Conservation (phyloP, 23 red algal genomes). For the Gracilaria gracilis region DNA sequence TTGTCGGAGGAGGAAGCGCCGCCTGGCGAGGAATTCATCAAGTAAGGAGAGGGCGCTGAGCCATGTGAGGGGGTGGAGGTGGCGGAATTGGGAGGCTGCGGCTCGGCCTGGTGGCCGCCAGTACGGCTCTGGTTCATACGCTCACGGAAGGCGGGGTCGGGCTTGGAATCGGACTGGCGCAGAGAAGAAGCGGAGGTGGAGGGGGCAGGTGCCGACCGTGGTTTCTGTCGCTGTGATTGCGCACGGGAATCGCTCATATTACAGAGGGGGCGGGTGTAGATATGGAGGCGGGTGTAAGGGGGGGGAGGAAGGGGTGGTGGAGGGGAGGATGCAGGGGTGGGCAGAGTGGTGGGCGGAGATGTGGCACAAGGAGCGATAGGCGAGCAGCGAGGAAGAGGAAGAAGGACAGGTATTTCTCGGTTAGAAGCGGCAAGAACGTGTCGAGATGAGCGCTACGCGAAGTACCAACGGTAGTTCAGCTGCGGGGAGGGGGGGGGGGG, state of each 20-base stretch:
- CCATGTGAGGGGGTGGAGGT: not conserved
- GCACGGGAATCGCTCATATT: not conserved
- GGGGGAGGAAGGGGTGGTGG: not conserved
- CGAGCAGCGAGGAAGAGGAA: not conserved
- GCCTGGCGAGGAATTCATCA: not conserved
- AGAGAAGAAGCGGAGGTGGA: not conserved
- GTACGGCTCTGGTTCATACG: constrained; percentile 54
- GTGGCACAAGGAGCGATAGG: too few relatives aligned
- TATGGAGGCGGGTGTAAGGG: not conserved
- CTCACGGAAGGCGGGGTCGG: not conserved
- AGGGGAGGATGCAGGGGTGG: not conserved
- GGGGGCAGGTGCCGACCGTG: not conserved
- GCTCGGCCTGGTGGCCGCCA: constrained; percentile 50
- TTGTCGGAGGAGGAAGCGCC: constrained; percentile 32
- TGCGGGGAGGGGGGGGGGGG: not conserved
- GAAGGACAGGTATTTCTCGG: not conserved
- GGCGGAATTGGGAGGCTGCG: constrained; percentile 13
- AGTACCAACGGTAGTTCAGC: too few relatives aligned
- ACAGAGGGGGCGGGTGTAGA: not conserved
- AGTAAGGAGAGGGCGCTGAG: not conserved
- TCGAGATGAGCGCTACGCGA: not conserved
- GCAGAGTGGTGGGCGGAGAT: too few relatives aligned
- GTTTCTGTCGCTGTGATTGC: not conserved
- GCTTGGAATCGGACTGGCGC: not conserved
- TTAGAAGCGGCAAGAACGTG: not conserved